phyloP scores from a whole-genome alignment of 2,329 filamentous ascomycete genomes.

The Diplodia intermedia region DNA sequence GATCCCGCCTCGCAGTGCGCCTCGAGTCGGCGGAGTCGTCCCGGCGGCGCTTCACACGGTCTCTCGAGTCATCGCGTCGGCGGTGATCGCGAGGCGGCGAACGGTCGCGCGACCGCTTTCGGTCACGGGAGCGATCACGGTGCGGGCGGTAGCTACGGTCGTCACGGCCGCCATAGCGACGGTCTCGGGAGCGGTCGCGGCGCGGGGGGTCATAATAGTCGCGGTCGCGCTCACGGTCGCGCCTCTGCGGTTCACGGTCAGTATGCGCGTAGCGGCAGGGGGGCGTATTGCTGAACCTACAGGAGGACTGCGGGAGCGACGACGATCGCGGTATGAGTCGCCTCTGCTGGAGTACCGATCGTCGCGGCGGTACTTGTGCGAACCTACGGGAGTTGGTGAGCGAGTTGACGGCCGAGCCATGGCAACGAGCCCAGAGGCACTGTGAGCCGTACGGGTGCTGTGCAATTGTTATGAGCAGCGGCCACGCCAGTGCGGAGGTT shows the following conservation, averaged over 20 bases:
- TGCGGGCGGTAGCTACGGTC: conserved; percentile 69
- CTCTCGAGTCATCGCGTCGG: conserved; percentile 75
- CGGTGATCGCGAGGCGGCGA: conserved; percentile 59
- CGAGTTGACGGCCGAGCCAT: conserved; percentile 47
- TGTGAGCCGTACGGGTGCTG: conserved; percentile 31
- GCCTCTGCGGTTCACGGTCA: conserved; percentile 16
- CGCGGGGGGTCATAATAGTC: conserved; percentile 59
- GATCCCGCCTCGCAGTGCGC: conserved; percentile 40
- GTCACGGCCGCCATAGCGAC: conserved; percentile 63
- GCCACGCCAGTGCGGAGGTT: conserved; percentile 1
- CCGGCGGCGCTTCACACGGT: conserved; percentile 67
- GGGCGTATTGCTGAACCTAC: conserved; percentile 49
- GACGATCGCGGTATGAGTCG: conserved; percentile 53
- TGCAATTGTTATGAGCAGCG: conserved; percentile 25
- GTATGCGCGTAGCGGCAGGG: not conserved
- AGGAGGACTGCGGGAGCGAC: conserved; percentile 68
- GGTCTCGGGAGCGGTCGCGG: conserved; percentile 68
- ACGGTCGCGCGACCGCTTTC: conserved; percentile 67
- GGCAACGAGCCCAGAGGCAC: conserved; percentile 35
- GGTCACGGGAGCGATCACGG: conserved; percentile 69
- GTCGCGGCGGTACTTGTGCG: conserved; percentile 64
- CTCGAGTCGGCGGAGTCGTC: conserved; percentile 61
- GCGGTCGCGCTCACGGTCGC: conserved; percentile 29
- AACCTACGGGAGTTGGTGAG: conserved; percentile 95
- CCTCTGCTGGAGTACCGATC: conserved; percentile 43